Evolutionary conservation across 1,284 basidiomycete genomes (phyloP), one percentile per base, ranked within the genome.

Genomic region (Albatrellus sp.): DNA sequence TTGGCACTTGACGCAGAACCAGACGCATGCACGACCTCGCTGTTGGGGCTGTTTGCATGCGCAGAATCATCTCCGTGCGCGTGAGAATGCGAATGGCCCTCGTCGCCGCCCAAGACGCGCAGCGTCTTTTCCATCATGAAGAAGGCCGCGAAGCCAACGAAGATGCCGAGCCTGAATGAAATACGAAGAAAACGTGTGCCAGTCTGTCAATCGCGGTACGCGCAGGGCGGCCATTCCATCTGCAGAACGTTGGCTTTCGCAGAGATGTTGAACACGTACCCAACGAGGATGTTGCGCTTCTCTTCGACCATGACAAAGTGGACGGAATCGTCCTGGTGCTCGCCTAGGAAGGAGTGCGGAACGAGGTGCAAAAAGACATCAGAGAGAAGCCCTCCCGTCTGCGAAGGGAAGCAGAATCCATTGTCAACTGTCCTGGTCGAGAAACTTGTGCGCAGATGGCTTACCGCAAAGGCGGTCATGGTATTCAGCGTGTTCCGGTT

Each of bases 61-160:
- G 68, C 67, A 55, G 75, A 69, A 3, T 62, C 65, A 19, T 46
- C 33, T 19, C 61, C 58, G 37, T 57, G 56, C 42, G 45, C 47
- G 40, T 52, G 51, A 35, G 45, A 42, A 24, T 53, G 52, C 16
- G 48, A 32, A 24, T 53, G 50, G 28, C 56, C 63, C 31, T 75
- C 76, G 33, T 73, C 76, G 41, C 73, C 74, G 42, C 79, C 75
- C 16, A 92, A 69, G 12, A 90, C 88, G 24, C 89, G 77, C 52
- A 91, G 73, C 1, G 85, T 79, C 65, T 92, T 92, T 60, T 92
- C 89, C 73, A 91, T 87, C 52, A 90, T 71, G 64, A 91, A 92
- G 65, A 92, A 92, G 0, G 83, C 65, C 19, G 86, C 80, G 61
- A 92, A 92, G 8, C 90, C 89, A 24, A 78, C 55, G 57, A 91